A percentile compares a stretch with the other conserved stretches of the same genome.
Conservation (phyloP, 1,284 basidiomycete genomes). For the Trametes sp. region DNA sequence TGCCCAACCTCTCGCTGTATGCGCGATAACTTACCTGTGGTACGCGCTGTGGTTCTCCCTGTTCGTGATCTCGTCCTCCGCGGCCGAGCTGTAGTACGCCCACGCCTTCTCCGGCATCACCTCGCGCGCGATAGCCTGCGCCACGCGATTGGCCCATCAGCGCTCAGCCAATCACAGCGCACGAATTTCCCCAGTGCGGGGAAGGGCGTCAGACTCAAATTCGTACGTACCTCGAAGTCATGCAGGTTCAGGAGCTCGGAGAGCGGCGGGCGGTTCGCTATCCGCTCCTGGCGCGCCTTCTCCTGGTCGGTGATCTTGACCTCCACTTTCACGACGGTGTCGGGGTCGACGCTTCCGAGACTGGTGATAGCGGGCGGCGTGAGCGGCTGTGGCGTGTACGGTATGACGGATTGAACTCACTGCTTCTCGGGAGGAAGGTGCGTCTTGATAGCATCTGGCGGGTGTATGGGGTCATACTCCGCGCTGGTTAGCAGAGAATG, state of each 20-base stretch:
- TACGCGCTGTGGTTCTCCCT: conserved; percentile 91
- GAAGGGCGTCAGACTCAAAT: background rate
- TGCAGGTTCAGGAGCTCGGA: conserved; percentile 86
- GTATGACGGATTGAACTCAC: conserved; percentile 47
- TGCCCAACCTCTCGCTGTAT: too few relatives aligned
- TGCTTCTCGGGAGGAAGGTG: conserved; percentile 83
- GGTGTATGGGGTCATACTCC: conserved; percentile 89
- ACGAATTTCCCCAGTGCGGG: conserved; percentile 3
- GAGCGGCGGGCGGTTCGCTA: conserved; percentile 69
- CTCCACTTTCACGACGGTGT: conserved; percentile 64
- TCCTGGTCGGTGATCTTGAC: conserved; percentile 68
- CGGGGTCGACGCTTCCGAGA: conserved; percentile 73
- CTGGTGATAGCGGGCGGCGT: conserved; percentile 43
- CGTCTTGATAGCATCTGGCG: conserved; percentile 86
- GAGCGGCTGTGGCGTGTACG: background rate
- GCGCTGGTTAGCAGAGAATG: conserved; percentile 48
- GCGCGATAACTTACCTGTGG: conserved; percentile 61
- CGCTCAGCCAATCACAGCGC: conserved; percentile 17
- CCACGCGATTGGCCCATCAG: conserved; percentile 13
- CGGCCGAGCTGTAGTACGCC: conserved; percentile 90
- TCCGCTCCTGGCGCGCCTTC: conserved; percentile 60
- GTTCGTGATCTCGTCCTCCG: conserved; percentile 89
- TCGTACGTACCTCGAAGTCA: conserved; percentile 86
- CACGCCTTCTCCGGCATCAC: conserved; percentile 85
- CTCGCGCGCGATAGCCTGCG: conserved; percentile 71